Conservation (phyloP, 2,329 filamentous ascomycete species). For the Colletotrichum musae region DNA sequence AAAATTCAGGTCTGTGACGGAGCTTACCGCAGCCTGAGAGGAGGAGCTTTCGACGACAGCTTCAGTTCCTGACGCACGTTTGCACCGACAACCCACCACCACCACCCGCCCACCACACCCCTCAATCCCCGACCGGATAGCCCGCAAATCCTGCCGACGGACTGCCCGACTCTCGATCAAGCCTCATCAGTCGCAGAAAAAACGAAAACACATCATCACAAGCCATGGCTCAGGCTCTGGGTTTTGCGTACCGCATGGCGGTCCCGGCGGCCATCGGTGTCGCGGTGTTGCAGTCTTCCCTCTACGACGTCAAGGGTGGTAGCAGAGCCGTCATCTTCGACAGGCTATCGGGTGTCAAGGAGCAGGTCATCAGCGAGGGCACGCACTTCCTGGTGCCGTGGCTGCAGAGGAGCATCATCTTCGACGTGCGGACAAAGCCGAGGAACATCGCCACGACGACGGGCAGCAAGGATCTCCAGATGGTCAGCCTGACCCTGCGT, state of each 20-base stretch:
- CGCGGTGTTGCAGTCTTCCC: constrained; percentile 79
- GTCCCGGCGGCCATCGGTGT: constrained; percentile 80
- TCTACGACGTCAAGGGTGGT: constrained; percentile 98
- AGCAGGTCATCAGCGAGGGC: constrained; percentile 92
- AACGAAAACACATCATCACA: not conserved
- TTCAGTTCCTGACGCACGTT: constrained; percentile 18
- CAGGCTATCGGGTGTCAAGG: constrained; percentile 90
- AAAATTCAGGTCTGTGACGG: constrained; percentile 40
- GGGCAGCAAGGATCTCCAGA: constrained; percentile 98
- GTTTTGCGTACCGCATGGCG: constrained; percentile 76
- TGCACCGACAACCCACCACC: constrained; percentile 16
- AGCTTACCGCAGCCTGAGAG: constrained; percentile 35
- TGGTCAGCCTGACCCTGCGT: constrained; percentile 98
- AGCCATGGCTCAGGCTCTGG: constrained; percentile 67
- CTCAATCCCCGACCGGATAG: constrained; percentile 23
- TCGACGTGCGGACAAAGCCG: constrained; percentile 97
- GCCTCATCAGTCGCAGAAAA: not conserved
- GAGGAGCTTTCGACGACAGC: constrained; percentile 39
- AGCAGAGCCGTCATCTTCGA: constrained; percentile 98
- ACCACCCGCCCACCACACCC: not conserved
- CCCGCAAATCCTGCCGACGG: constrained; percentile 21
- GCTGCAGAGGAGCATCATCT: constrained; percentile 94
- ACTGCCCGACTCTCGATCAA: not conserved
- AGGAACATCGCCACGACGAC: constrained; percentile 98
- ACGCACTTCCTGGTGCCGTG: constrained; percentile 97